Evolutionary conservation across 2,329 filamentous ascomycete species (phyloP).

Genomic region (Colletotrichum sp.): DNA sequence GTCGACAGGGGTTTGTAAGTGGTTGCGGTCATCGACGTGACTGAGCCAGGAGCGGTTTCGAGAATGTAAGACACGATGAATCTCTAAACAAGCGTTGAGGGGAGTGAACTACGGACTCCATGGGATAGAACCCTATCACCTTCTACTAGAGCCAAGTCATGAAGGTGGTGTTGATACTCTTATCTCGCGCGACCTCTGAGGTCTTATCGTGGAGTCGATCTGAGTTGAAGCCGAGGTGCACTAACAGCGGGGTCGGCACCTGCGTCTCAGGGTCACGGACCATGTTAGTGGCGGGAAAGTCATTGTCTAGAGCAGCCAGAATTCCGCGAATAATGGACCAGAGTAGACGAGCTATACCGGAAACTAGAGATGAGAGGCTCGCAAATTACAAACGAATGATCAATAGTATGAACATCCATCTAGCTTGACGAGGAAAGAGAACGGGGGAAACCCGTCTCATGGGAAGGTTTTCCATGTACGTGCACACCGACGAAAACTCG

Average conservation of each 20-base stretch:
- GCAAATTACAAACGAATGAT: not conserved
- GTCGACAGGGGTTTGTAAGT: not conserved
- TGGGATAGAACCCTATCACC: not conserved
- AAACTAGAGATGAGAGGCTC: not conserved
- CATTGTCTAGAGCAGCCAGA: not conserved
- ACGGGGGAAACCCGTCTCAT: not conserved
- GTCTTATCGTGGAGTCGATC: not conserved
- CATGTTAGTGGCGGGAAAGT: not conserved
- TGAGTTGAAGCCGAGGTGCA: not conserved
- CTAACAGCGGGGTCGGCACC: slow-evolving; percentile 10
- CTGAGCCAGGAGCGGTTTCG: not conserved
- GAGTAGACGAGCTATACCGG: not conserved
- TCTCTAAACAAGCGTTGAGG: not conserved
- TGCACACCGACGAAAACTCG: not conserved
- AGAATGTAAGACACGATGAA: not conserved
- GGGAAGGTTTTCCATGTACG: not conserved
- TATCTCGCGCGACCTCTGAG: not conserved
- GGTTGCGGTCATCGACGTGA: not conserved
- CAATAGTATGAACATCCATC: not conserved
- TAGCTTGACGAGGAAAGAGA: not conserved
- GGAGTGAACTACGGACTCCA: not conserved
- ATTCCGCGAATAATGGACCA: not conserved
- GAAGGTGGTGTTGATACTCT: not conserved
- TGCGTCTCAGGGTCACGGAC: not conserved
- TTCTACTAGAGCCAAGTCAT: not conserved